These are phyloP conservation scores for Delitschia confertaspora DNA, from an alignment of 495 filamentous ascomycete genomes.

Conservation along the genomic window DNA sequence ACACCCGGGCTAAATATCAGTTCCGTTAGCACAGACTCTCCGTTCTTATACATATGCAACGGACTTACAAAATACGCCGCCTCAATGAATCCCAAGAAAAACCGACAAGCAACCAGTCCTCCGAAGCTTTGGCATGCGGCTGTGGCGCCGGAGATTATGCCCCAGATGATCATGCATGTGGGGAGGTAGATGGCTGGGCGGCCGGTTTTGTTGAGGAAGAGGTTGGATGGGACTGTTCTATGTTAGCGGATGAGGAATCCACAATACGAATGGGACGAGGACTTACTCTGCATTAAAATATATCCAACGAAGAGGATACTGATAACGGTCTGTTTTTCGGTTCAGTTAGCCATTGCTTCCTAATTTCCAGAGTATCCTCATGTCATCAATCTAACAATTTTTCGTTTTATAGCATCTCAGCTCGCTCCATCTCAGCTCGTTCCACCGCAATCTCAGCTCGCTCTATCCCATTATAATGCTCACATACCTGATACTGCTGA, in stretches of 20 bases:
- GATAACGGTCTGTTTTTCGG: conserved; percentile 53
- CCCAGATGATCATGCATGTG: conserved; percentile 46
- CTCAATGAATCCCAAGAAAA: conserved; percentile 38
- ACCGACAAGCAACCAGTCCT: conserved; percentile 47
- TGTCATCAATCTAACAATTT: not conserved
- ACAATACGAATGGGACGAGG: not conserved
- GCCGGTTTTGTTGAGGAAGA: conserved; percentile 49
- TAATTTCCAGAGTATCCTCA: not conserved
- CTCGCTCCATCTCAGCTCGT: too few species aligned
- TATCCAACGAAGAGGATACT: conserved; percentile 69
- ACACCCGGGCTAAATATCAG: too few species aligned
- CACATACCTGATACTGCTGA: conserved; percentile 40
- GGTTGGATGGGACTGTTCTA: conserved; percentile 47
- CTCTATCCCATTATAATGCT: not conserved
- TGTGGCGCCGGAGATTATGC: conserved; percentile 42
- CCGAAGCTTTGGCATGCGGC: conserved; percentile 40
- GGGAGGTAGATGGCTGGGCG: conserved; percentile 34
- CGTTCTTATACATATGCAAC: too few species aligned
- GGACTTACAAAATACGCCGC: conserved; percentile 25
- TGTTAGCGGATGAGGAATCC: not conserved
- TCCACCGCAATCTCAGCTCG: too few species aligned
- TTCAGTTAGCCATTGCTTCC: not conserved
- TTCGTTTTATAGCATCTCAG: too few species aligned
- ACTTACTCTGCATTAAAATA: conserved; percentile 31
- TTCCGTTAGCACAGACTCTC: too few species aligned